Evolutionary conservation across 2,329 filamentous ascomycete species (phyloP), one percentile per base, ranked within the genome.

Genomic region (Ceratocystis harringtonii): DNA sequence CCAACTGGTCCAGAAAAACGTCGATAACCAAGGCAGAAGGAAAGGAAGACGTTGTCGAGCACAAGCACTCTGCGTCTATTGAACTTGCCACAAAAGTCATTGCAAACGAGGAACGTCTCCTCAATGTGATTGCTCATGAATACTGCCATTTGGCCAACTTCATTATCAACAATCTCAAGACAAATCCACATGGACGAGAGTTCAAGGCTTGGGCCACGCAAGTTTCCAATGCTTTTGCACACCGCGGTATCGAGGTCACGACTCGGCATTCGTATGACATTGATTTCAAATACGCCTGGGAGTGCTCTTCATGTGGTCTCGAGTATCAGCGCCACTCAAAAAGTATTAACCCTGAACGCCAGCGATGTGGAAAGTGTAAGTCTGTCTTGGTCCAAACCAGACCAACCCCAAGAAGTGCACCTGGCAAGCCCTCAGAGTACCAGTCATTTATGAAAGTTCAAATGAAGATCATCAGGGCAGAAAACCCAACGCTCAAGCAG

Each of bases 91-190:
- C 89, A 65, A 95, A 95, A 73, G 86, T 96, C 60, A 91, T 97
- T 68, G 85, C 90, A 72, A 82, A 87, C 71, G 84, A 89, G 69
- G 75, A 87, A 66, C 84, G 90, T 2, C 81, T 97, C 1, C 80
- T 94, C 69, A 96, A 96, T 74, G 91, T 94, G 0, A 77, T 97
- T n/a, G 90, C 92, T 0, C 94, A 99, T 73, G 94, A 99, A 71
- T 97, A 94, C 77, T 97, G 94, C 74, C 94, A 99, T 72, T 78
- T 97, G 1, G 87, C 90, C 55, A 95, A 91, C 71, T 96, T 92
- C 74, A 95, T 97, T 84, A 78, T 97, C 68, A 86, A 81, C 61
- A 84, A 86, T 44, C 78, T 92, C 44, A 86, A 83, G 55, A 85
- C 84, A 65, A 86, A 89, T 68, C 90, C 91, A 0, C 92, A 96